Conservation (phyloP, 2,329 filamentous ascomycete genomes). For the Diaporthe vaccinii region DNA sequence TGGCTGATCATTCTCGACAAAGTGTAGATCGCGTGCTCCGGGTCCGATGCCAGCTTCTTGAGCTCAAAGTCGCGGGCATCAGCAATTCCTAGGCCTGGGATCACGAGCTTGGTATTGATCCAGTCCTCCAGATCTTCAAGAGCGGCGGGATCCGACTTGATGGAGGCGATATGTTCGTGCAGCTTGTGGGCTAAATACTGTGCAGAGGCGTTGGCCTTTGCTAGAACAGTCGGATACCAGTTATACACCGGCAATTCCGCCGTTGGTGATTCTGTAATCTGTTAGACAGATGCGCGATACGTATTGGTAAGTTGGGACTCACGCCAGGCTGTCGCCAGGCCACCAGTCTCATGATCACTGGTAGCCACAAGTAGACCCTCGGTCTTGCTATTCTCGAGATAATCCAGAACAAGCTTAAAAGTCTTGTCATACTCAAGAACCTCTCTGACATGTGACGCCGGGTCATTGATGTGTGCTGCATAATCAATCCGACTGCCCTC, state of each 20-base stretch:
- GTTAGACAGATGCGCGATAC: conserved; percentile 4
- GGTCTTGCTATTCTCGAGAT: conserved; percentile 79
- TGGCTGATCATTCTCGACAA: conserved; percentile 91
- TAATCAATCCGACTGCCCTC: conserved; percentile 97
- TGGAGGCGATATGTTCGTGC: conserved; percentile 66
- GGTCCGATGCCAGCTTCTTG: conserved; percentile 70
- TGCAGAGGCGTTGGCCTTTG: conserved; percentile 80
- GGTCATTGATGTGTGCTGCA: conserved; percentile 88
- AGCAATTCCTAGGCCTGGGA: conserved; percentile 79
- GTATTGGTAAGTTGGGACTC: conserved; percentile 49
- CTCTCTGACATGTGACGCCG: conserved; percentile 87
- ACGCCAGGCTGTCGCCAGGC: conserved; percentile 85
- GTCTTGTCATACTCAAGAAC: conserved; percentile 95
- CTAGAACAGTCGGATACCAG: conserved; percentile 88
- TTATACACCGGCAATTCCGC: conserved; percentile 68
- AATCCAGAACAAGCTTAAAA: conserved; percentile 86
- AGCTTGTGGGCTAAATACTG: conserved; percentile 78
- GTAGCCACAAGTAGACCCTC: conserved; percentile 89
- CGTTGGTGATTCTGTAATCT: conserved; percentile 35
- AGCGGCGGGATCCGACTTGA: conserved; percentile 47
- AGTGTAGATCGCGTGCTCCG: conserved; percentile 65
- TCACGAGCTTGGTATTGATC: conserved; percentile 77
- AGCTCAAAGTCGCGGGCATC: conserved; percentile 82
- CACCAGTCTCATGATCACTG: conserved; percentile 96
- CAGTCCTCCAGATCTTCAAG: conserved; percentile 68